Conservation (phyloP, 768 basidiomycete genomes). For the Suillus subalutaceus region DNA sequence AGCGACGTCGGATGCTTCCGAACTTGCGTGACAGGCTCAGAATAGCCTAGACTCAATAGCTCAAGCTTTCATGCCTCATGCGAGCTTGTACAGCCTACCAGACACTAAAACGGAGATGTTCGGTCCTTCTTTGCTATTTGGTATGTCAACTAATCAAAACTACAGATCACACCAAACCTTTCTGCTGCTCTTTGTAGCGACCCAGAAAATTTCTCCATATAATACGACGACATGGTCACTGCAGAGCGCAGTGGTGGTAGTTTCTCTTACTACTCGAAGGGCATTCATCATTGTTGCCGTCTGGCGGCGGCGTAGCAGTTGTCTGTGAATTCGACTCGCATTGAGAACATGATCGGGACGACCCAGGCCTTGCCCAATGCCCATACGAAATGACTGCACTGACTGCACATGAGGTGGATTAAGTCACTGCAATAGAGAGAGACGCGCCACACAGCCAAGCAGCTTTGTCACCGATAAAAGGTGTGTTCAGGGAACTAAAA, state of each 20-base stretch:
- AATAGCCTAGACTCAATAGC: neutral
- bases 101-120: neutral
- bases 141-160: neutral
- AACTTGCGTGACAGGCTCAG: neutral
- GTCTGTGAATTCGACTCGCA: slow-evolving; percentile 6
- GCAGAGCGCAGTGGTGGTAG: neutral
- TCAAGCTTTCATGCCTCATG: no score
- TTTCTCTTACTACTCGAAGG: neutral
- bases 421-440: neutral
- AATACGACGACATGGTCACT: no score
- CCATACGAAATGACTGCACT: neutral
- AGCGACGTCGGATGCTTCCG: neutral
- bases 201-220: neutral
- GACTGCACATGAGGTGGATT: neutral
- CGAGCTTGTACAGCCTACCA: no score
- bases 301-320: neutral
- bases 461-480: neutral
- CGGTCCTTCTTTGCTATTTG: neutral
- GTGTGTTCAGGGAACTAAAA: no score
- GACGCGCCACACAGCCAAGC: neutral
- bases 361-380: slow-evolving; percentile 44
- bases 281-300: neutral
- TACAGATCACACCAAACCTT: neutral
- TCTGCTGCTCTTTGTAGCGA: neutral
- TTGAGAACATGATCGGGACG: slow-evolving; percentile 43